Percentiles rank a stretch among this genome's conserved stretches.
Evolutionary conservation across 306 rosid species (phyloP).

Genomic region (Clitoria ternatea): DNA sequence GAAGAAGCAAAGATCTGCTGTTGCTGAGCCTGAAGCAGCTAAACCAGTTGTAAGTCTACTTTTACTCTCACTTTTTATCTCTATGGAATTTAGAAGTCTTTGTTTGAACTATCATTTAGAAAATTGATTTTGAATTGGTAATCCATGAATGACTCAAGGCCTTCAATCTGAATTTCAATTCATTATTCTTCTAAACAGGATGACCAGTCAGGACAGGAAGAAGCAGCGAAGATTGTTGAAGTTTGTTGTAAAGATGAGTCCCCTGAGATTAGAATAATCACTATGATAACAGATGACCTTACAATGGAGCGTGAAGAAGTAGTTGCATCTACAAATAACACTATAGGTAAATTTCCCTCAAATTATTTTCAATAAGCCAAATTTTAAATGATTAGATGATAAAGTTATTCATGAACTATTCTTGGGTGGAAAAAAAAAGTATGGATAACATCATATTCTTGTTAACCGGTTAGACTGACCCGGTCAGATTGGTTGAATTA

Average conservation of each 20-base stretch:
- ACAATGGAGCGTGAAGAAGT: conserved; percentile 28
- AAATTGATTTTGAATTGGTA: neutral
- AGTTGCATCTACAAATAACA: conserved; percentile 20
- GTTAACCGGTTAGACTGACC: too few relatives aligned
- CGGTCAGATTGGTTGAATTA: too few relatives aligned
- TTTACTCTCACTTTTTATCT: neutral
- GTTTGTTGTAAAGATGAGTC: conserved; percentile 32
- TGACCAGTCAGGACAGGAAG: conserved; percentile 33
- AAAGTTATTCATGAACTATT: neutral
- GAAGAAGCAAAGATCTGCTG: conserved; percentile 43
- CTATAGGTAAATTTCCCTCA: conserved; percentile 44
- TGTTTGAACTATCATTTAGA: neutral
- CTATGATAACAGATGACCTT: conserved; percentile 26
- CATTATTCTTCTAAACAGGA: conserved; percentile 42
- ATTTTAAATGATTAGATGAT: neutral
- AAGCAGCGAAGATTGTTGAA: conserved; percentile 31
- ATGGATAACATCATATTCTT: neutral
- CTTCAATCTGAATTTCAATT: conserved; percentile 21
- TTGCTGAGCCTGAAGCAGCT: conserved; percentile 35
- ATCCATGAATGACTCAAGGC: conserved; percentile 16
- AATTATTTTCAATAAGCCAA: neutral
- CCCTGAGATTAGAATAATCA: conserved; percentile 26
- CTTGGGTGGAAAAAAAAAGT: neutral
- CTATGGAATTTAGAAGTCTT: neutral
- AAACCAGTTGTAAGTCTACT: conserved; percentile 47